Base-by-base conservation (phyloP, 805 yeast species). In the Ogataea paraovalis region DNA sequence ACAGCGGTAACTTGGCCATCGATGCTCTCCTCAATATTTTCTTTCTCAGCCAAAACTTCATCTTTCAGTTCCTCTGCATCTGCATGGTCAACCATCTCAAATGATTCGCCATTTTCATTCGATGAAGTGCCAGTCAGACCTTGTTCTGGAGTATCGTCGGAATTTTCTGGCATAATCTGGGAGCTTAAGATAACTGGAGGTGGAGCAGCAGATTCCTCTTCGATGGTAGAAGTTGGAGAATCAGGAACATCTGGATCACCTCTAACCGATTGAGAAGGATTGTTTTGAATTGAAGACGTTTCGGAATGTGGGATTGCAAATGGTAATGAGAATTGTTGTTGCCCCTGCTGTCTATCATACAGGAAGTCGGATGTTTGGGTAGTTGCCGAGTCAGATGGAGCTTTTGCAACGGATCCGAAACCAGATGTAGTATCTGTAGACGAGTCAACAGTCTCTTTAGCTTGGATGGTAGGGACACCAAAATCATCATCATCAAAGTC, bases 271-370 rank as follows among this genome's bases (percentile, higher is more conserved):
- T 82, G 79, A 0, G 97, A 91, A 2, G 97, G 89, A 64, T 92
- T 90, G 68, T 91, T 91, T 58, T 86, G 92, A 30, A 90, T 95
- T 39, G 96, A 87, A 0, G 97, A 89, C 0, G 97, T 87, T 36
- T 86, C 79, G 0, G 96, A 87, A 49, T 83, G 86, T 2, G 95
- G 87, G 57, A 94, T 73, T 33, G 67, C 69, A 61, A 78, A 67
- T 48, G 74, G 80, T 49, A 61, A 56, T 3, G 59, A 51, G 45
- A 62, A 62, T 41, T 52, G 62, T 43, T 55, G 62, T 41, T 53
- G 61, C 9, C 58, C 47, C 42, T 52, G 56, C 14, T 46, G 20
- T 14, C 49, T 45, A n/a, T 52, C 60, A 40, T 48, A 54, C 46
- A 71, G 73, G 64, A 69, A 74, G 19, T 76, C 82, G 0, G 81